phyloP scores from a whole-genome alignment of 2,329 filamentous ascomycete genomes.

The Cordyceps pruinosa region DNA sequence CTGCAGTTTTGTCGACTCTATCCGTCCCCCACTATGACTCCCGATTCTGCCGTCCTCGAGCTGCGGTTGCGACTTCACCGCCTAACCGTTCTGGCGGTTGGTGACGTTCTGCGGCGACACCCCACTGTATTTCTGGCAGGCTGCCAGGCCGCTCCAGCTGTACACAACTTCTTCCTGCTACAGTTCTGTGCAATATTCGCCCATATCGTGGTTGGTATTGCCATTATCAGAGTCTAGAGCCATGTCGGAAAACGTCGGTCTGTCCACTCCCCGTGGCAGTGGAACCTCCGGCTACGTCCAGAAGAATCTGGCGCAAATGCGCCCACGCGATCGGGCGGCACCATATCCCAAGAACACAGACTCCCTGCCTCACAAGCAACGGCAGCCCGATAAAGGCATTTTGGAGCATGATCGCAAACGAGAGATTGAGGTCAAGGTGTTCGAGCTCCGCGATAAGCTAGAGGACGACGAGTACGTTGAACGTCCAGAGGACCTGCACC shows the following conservation, averaged over 20 bases:
- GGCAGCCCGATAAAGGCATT: slow-evolving; percentile 85
- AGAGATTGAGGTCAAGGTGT: slow-evolving; percentile 86
- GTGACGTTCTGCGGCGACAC: slow-evolving; percentile 8
- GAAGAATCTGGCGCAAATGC: slow-evolving; percentile 84
- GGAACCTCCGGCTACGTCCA: slow-evolving; percentile 97
- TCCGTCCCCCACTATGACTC: slow-evolving; percentile 7
- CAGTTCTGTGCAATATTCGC: neutral
- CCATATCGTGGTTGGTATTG: neutral
- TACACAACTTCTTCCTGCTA: neutral
- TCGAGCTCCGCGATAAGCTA: slow-evolving; percentile 82
- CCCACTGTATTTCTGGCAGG: neutral
- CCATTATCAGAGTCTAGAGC: neutral
- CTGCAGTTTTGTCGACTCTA: neutral
- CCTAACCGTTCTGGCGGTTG: neutral
- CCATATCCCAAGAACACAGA: slow-evolving; percentile 71
- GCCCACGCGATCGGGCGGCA: slow-evolving; percentile 70
- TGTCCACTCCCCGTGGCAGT: slow-evolving; percentile 86
- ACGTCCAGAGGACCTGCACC: no score
- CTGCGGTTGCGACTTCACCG: slow-evolving; percentile 5
- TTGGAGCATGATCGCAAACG: slow-evolving; percentile 90
- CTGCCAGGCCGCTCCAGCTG: neutral
- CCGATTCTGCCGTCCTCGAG: slow-evolving; percentile 5
- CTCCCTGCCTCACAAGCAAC: slow-evolving; percentile 61
- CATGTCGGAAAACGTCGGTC: slow-evolving; percentile 97
- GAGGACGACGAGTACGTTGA: slow-evolving; percentile 74